Conservation (phyloP, 2,329 filamentous ascomycete genomes). For the Daldinia eschscholtzii region DNA sequence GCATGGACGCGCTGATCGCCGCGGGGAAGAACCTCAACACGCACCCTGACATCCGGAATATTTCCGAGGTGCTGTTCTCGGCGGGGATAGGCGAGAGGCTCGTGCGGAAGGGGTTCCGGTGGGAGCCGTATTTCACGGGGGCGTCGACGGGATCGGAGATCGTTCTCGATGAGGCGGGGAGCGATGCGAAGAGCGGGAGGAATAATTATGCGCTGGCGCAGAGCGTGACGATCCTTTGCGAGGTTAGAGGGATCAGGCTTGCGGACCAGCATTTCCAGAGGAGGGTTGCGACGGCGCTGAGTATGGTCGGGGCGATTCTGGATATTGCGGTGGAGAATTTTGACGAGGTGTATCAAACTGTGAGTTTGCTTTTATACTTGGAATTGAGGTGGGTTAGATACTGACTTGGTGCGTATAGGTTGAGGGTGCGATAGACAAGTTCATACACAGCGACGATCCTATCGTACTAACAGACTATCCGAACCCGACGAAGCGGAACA, state of each 20-base stretch:
- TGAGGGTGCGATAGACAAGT: slow-evolving; percentile 43
- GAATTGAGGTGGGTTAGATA: background rate
- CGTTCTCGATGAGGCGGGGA: slow-evolving; percentile 46
- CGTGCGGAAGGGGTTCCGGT: slow-evolving; percentile 49
- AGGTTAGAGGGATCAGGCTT: slow-evolving; percentile 47
- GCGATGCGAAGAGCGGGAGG: slow-evolving; percentile 46
- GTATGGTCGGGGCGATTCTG: slow-evolving; percentile 47
- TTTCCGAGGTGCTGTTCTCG: slow-evolving; percentile 48
- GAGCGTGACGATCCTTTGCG: slow-evolving; percentile 46
- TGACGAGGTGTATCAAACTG: slow-evolving; percentile 43
- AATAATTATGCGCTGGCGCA: slow-evolving; percentile 47
- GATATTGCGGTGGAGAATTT: slow-evolving; percentile 46
- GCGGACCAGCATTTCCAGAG: slow-evolving; percentile 50
- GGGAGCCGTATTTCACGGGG: slow-evolving; percentile 53
- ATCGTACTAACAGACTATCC: slow-evolving; percentile 48
- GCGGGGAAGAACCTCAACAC: slow-evolving; percentile 51
- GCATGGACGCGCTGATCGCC: slow-evolving; percentile 50
- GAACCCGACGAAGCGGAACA: slow-evolving; percentile 39
- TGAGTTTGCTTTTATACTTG: slow-evolving; percentile 19
- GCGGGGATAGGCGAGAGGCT: slow-evolving; percentile 47
- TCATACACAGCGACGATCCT: slow-evolving; percentile 44
- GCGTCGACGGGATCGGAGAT: slow-evolving; percentile 27
- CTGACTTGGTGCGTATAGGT: background rate
- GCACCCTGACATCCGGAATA: slow-evolving; percentile 49
- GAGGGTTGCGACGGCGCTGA: slow-evolving; percentile 47